A percentile compares a stretch with the other conserved stretches of the same genome.
Evolutionary conservation across 192 early-diverging fungal species (phyloP).

Genomic region (Entomortierella beljakovae): DNA sequence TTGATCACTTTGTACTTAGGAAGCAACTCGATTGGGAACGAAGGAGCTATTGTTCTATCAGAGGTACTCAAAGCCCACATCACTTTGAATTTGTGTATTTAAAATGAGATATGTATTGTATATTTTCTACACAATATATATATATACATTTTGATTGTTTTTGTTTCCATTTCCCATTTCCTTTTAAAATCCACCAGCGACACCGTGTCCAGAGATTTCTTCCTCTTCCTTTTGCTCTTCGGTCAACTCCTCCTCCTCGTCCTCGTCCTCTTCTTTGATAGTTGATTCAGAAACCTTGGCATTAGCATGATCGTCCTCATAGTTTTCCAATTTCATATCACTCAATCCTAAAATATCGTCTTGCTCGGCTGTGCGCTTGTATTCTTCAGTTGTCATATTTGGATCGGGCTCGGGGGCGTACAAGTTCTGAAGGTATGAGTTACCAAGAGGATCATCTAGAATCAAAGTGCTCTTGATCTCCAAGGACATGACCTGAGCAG

Average conservation of each 20-base stretch:
- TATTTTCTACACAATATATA: no score
- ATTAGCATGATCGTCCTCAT: conserved; percentile 53
- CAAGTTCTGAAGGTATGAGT: conserved; percentile 92
- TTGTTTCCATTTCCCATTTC: no score
- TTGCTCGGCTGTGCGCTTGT: conserved; percentile 88
- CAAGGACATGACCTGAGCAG: conserved; percentile 50
- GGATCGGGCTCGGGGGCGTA: conserved; percentile 96
- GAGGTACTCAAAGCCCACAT: no score
- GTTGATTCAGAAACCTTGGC: background rate
- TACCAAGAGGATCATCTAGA: conserved; percentile 91
- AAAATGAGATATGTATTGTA: no score
- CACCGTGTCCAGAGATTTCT: conserved; percentile 41
- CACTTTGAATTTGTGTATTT: no score
- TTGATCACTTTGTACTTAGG: no score
- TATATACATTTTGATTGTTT: no score
- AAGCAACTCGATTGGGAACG: no score
- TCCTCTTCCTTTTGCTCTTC: conserved; percentile 41
- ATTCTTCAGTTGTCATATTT: conserved; percentile 89
- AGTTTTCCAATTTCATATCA: conserved; percentile 84
- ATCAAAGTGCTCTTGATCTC: conserved; percentile 73
- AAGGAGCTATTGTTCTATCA: no score
- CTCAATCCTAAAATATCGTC: conserved; percentile 92
- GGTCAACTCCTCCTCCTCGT: conserved; percentile 27
- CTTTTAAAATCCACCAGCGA: conserved; percentile 43
- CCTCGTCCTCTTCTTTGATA: background rate